phyloP scores from a whole-genome alignment of 192 early-diverging fungal species.

The Jimgerdemannia lactiflua region DNA sequence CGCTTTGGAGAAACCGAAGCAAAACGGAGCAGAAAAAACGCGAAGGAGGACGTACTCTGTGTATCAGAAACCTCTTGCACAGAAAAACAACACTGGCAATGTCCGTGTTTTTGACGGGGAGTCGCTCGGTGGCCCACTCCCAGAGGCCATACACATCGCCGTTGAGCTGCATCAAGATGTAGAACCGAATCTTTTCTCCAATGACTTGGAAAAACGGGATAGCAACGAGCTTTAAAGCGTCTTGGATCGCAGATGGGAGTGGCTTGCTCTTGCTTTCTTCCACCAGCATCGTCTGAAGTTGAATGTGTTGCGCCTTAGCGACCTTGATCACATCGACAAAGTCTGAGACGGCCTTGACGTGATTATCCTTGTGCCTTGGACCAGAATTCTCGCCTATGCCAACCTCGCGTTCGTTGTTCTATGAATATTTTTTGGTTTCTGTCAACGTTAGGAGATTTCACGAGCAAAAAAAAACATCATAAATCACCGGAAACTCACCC shows the following conservation, averaged over 20 bases:
- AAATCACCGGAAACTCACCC: slow-evolving; percentile 1
- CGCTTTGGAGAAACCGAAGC: too few species aligned
- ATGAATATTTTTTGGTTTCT: too few species aligned
- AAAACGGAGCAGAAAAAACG: too few species aligned
- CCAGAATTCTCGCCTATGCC: slow-evolving; percentile 17
- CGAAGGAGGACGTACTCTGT: too few species aligned
- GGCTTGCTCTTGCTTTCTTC: slow-evolving; percentile 9
- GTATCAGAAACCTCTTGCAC: too few species aligned
- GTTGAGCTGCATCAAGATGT: slow-evolving; percentile 13
- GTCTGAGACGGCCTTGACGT: slow-evolving; percentile 8
- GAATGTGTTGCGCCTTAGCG: background rate
- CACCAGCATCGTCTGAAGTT: slow-evolving; percentile 1
- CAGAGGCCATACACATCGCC: slow-evolving; percentile 16
- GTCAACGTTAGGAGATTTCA: too few species aligned
- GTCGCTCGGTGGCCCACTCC: slow-evolving; percentile 14
- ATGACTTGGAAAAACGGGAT: slow-evolving; percentile 18
- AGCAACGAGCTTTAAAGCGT: slow-evolving; percentile 1
- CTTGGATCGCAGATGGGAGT: slow-evolving; percentile 6
- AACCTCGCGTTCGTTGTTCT: slow-evolving; percentile 3
- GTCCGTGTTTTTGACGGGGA: slow-evolving; percentile 11
- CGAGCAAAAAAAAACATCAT: too few species aligned
- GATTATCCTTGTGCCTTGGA: slow-evolving; percentile 15
- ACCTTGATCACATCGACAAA: slow-evolving; percentile 14
- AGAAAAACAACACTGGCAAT: too few species aligned
- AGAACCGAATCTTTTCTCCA: slow-evolving; percentile 12